These are phyloP conservation scores for Thraustochytrium striatum DNA, from an alignment of 352 stramenopile species.

Conservation along the genomic window DNA sequence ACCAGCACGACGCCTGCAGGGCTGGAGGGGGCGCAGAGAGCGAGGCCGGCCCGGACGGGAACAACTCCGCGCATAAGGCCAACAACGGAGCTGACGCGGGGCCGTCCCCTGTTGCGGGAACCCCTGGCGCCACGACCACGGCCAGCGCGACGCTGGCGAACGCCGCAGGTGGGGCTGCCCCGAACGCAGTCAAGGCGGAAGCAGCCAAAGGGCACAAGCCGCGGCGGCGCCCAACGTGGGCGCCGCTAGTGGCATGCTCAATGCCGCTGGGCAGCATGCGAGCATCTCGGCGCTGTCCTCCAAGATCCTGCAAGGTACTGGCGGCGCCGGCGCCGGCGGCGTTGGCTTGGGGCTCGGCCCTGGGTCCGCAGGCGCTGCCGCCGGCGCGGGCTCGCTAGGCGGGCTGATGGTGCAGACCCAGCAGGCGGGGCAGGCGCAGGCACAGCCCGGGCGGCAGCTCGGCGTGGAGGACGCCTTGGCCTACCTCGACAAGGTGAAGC, in stretches of 20 bases:
- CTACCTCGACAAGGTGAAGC: slow-evolving; percentile 98
- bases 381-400: not conserved
- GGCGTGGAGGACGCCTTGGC: slow-evolving; percentile 96
- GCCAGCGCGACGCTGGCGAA: not conserved
- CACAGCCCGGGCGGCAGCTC: slow-evolving; percentile 51
- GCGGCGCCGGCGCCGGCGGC: too few relatives aligned
- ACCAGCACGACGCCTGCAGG: too few relatives aligned
- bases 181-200: not conserved
- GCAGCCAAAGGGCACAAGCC: not conserved
- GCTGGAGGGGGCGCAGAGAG: too few relatives aligned
- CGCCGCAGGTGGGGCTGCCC: not conserved
- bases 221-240: not conserved
- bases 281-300: not conserved
- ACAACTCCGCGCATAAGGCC: too few relatives aligned
- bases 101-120: too few relatives aligned
- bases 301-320: not conserved
- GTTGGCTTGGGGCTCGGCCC: not conserved
- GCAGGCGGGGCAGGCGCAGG: not conserved
- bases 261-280: not conserved
- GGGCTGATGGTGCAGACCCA: not conserved
- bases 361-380: not conserved
- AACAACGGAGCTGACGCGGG: too few relatives aligned
- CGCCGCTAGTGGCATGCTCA: not conserved
- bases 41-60: too few relatives aligned
- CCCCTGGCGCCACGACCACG: too few relatives aligned